These are phyloP conservation scores for Fennellomyces sp. DNA, from an alignment of 371 early-diverging fungal genomes.

Conservation along the genomic window DNA sequence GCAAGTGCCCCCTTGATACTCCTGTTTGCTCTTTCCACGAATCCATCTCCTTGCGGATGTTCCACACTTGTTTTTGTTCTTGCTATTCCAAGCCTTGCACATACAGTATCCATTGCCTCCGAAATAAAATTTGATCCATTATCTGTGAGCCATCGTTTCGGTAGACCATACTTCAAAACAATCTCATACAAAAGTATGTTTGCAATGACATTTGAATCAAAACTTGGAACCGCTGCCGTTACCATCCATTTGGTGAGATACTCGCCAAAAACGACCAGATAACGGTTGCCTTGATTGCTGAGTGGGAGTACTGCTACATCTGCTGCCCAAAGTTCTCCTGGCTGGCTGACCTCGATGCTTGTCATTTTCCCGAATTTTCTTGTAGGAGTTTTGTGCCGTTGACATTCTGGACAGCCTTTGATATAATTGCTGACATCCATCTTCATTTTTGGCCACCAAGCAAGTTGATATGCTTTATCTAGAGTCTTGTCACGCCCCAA, in stretches of 20 bases:
- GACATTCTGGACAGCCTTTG: neutral
- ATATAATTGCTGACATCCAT: neutral
- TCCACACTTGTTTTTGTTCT: conserved; percentile 15
- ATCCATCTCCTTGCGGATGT: conserved; percentile 20
- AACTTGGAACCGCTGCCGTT: conserved; percentile 8
- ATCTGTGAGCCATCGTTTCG: conserved; percentile 8
- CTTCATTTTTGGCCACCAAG: conserved; percentile 8
- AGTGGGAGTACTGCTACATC: conserved; percentile 22
- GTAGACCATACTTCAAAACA: neutral
- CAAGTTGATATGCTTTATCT: neutral
- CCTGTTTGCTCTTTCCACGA: conserved; percentile 22
- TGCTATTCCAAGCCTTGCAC: conserved; percentile 5
- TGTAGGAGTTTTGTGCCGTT: conserved; percentile 6
- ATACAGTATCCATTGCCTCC: conserved; percentile 13
- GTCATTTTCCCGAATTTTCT: conserved; percentile 5
- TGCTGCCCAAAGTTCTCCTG: conserved; percentile 23
- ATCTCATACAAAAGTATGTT: neutral
- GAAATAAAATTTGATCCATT: conserved; percentile 16
- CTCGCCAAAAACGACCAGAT: conserved; percentile 18
- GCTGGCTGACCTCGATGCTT: neutral
- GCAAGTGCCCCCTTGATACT: conserved; percentile 14
- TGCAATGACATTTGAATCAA: neutral
- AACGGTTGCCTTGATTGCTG: conserved; percentile 9
- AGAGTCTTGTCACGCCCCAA: conserved; percentile 15
- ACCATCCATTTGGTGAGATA: conserved; percentile 21